phyloP scores from a whole-genome alignment of 352 stramenopile species.

The Thraustochytrium sp. region DNA sequence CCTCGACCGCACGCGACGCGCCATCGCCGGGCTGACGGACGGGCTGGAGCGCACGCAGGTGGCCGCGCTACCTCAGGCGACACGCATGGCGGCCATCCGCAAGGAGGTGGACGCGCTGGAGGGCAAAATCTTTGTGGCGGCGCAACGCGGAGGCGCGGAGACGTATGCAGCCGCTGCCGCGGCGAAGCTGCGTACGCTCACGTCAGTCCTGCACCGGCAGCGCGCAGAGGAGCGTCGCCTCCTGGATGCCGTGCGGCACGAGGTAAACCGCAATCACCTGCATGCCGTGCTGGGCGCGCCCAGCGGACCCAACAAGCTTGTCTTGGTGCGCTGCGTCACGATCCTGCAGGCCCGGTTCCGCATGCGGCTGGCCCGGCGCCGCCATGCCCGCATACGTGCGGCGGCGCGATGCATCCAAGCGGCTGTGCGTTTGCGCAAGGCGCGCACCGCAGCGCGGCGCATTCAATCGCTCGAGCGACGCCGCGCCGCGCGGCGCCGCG shows the following conservation, averaged over 20 bases:
- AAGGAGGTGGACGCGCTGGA: slow-evolving; percentile 2
- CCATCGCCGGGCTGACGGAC: too few relatives aligned
- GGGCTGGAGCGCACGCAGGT: too few relatives aligned
- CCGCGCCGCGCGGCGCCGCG: neutral
- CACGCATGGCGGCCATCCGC: too few relatives aligned
- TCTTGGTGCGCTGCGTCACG: neutral
- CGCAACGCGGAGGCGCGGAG: neutral
- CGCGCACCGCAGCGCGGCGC: neutral
- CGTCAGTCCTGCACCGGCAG: neutral
- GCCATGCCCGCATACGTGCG: neutral
- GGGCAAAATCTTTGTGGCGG: neutral
- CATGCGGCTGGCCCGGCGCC: neutral
- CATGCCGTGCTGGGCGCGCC: neutral
- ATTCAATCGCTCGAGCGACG: neutral
- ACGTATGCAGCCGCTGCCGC: neutral
- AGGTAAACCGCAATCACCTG: neutral
- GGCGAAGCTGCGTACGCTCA: neutral
- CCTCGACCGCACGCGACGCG: too few relatives aligned
- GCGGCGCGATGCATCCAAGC: neutral
- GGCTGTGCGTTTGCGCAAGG: neutral
- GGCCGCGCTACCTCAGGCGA: too few relatives aligned
- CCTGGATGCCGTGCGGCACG: neutral
- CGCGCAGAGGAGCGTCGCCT: neutral
- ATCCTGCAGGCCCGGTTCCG: neutral
- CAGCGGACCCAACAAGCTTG: neutral